Base-by-base conservation (phyloP, 441 rosid genomes). In the Manihot esculenta region DNA sequence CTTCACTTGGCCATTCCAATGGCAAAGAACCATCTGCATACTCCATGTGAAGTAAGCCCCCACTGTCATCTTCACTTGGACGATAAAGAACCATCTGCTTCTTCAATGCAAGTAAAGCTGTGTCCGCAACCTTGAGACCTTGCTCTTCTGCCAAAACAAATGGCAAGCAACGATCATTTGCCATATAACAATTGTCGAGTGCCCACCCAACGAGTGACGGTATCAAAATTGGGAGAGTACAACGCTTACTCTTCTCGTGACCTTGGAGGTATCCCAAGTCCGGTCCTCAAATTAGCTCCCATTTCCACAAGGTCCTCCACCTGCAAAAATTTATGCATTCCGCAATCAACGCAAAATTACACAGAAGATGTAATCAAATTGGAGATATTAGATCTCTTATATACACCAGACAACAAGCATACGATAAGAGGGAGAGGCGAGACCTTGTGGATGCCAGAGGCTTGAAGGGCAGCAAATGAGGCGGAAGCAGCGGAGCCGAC, bases 401-500 rank as follows among this genome's bases (percentile, higher is more conserved):
- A 8, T 17, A 18, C 10, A 26, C 0, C 44, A 33, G 38, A 33
- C 38, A 30, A n/a, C 38, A 33, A 33, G 38, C 38, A 30, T 0
- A 18, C 10, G 5, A 21, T 9, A 30, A 41, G 24, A 42, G 44
- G 57, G 47, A 38, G 45, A 56, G 48, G 51, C 53, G 42, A 17
- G 10, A 89, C 96, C 87, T 86, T 82, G 78, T 79, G 87, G 64
- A 93, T 82, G 58, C 93, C 97, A 9, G 81, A 82, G 66, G 89
- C 94, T 42, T 76, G 81, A 38, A 93, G 86, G 64, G 77, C 71
- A 42, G 88, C 86, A 68, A 85, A 12, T 71, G 92, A 79, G 47
- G 85, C 85, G 8, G 89, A 67, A 68, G 91, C 87, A 44, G 82
- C 77, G 35, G 90, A 83, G 45, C 94, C 92, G 30, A 90, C 84